Evolutionary conservation across 208 protist genomes (phyloP).

Genomic region (Acanthamoeba triangularis): DNA sequence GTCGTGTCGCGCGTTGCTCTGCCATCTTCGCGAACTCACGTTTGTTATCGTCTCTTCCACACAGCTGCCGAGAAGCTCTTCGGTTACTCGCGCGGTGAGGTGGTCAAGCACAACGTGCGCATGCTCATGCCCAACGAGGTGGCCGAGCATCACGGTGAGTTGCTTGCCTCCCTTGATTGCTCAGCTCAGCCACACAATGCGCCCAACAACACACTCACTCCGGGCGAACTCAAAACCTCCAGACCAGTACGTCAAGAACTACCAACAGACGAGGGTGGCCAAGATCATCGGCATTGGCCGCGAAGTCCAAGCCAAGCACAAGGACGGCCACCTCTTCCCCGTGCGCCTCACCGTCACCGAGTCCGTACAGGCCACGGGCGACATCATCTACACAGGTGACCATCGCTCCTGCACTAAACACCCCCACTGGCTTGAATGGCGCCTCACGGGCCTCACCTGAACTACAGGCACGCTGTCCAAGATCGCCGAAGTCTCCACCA

Average conservation of each 20-base stretch:
- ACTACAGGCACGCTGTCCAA: too few species aligned
- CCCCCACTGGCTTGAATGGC: too few species aligned
- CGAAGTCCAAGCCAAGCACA: slow-evolving; percentile 12
- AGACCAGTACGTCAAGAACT: slow-evolving; percentile 19
- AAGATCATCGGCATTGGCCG: slow-evolving; percentile 34
- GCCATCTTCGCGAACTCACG: background rate
- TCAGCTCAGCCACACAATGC: too few species aligned
- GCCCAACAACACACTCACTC: too few species aligned
- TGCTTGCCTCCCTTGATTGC: too few species aligned
- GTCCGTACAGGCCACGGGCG: background rate
- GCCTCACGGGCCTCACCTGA: too few species aligned
- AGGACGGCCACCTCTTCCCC: slow-evolving; percentile 17
- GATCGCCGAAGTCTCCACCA: background rate
- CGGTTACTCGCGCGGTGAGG: slow-evolving; percentile 77
- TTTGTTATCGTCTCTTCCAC: background rate
- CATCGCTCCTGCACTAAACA: too few species aligned
- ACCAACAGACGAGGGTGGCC: background rate
- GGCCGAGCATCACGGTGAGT: slow-evolving; percentile 75
- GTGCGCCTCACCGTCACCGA: slow-evolving; percentile 1
- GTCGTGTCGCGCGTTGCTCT: background rate
- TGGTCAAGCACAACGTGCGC: slow-evolving; percentile 72
- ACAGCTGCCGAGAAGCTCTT: slow-evolving; percentile 77
- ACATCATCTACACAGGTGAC: background rate
- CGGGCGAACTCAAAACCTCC: background rate
- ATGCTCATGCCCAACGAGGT: slow-evolving; percentile 73